A percentile compares a stretch with the other conserved stretches of the same genome.
Evolutionary conservation across 192 early-diverging fungal genomes (phyloP).

Genomic region (Coemansia sp.): DNA sequence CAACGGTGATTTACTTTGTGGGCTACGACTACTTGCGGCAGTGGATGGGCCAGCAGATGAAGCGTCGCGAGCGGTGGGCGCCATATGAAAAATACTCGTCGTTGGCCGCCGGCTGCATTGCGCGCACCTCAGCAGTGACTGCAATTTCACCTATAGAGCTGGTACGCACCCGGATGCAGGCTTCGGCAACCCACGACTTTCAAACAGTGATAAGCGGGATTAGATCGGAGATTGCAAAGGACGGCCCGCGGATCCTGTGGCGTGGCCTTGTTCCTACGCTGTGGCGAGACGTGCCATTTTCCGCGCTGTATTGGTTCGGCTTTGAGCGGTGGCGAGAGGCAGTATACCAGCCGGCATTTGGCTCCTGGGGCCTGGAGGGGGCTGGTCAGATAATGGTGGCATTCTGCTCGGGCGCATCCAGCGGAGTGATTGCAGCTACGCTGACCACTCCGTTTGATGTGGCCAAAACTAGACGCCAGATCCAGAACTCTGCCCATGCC

Average conservation of each 20-base stretch:
- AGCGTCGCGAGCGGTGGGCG: conserved; percentile 18
- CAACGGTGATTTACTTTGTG: conserved; percentile 91
- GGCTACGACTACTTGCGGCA: conserved; percentile 88
- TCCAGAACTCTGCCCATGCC: conserved; percentile 43
- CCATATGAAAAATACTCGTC: conserved; percentile 62
- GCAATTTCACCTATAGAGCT: conserved; percentile 88
- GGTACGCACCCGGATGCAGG: conserved; percentile 89
- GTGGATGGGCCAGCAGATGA: conserved; percentile 26
- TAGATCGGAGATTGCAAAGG: conserved; percentile 56
- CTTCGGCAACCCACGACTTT: conserved; percentile 61
- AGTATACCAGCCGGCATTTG: conserved; percentile 32
- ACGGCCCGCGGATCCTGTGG: conserved; percentile 72
- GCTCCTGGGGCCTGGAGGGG: neutral
- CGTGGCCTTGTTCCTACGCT: conserved; percentile 84
- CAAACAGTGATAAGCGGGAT: conserved; percentile 60
- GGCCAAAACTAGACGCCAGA: conserved; percentile 87
- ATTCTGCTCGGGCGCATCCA: conserved; percentile 81
- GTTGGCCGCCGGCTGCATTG: conserved; percentile 70
- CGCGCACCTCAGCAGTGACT: conserved; percentile 73
- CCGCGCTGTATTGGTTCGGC: conserved; percentile 89
- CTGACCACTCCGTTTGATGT: conserved; percentile 96
- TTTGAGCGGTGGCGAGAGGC: conserved; percentile 78
- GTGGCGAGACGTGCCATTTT: conserved; percentile 95
- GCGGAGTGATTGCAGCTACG: conserved; percentile 83
- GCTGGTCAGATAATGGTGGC: conserved; percentile 40